Evolutionary conservation across 2,329 filamentous ascomycete genomes (phyloP).

Genomic region (Fusarium nurragi): DNA sequence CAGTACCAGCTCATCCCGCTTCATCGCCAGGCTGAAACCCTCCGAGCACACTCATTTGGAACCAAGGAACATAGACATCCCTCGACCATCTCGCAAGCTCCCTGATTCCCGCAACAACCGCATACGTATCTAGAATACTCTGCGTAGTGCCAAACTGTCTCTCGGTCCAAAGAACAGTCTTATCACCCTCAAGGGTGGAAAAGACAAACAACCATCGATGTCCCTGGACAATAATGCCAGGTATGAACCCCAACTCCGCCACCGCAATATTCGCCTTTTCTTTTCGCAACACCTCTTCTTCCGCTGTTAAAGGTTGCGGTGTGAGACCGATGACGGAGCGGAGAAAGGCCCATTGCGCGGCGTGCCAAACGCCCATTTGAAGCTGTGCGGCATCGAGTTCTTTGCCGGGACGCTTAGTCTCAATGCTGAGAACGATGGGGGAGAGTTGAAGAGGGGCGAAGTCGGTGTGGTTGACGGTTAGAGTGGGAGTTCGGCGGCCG

Average conservation of each 20-base stretch:
- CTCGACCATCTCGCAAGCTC: constrained; percentile 21
- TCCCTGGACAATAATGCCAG: constrained; percentile 32
- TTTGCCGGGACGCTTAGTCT: constrained; percentile 27
- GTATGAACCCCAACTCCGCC: constrained; percentile 24
- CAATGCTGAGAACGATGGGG: constrained; percentile 24
- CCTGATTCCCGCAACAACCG: constrained; percentile 27
- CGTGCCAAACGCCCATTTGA: constrained; percentile 31
- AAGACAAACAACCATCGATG: constrained; percentile 36
- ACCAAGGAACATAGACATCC: constrained; percentile 33
- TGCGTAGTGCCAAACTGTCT: constrained; percentile 32
- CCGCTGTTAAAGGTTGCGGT: not conserved
- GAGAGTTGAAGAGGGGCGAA: constrained; percentile 15
- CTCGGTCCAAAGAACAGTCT: constrained; percentile 33
- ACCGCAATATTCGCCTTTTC: not conserved
- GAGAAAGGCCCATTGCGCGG: constrained; percentile 28
- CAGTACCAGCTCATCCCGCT: not conserved
- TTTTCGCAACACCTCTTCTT: not conserved
- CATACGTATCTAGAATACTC: constrained; percentile 23
- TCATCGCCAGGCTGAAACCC: not conserved
- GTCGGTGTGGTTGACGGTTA: constrained; percentile 28
- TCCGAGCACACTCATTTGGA: not conserved
- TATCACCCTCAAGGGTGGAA: constrained; percentile 19
- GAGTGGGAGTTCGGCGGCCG: constrained; percentile 11
- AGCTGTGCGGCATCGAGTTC: constrained; percentile 18
- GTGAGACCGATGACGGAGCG: not conserved